These are phyloP conservation scores for Talaromyces nanjingensis DNA, from an alignment of 495 filamentous ascomycete species.

Conservation along the genomic window DNA sequence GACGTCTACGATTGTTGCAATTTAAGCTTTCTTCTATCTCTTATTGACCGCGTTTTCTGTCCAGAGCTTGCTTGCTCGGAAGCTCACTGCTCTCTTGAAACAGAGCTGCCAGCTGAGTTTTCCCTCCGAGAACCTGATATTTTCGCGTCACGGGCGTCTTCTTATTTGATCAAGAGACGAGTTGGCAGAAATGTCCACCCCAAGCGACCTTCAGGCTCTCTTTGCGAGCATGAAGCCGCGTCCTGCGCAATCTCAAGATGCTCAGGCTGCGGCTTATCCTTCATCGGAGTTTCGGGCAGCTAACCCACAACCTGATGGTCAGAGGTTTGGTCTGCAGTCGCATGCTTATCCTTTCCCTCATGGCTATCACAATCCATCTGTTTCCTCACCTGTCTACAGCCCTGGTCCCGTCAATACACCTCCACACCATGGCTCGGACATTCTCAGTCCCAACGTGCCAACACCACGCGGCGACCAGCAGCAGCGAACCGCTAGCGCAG, in stretches of 20 bases:
- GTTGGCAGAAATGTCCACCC: slow-evolving; percentile 45
- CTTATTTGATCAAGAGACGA: slow-evolving; percentile 6
- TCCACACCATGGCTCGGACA: slow-evolving; percentile 42
- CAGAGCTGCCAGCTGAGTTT: slow-evolving; percentile 9
- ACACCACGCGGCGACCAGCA: slow-evolving; percentile 32
- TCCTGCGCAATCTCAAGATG: slow-evolving; percentile 33
- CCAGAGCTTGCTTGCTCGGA: neutral
- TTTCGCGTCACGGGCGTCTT: slow-evolving; percentile 8
- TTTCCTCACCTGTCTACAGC: slow-evolving; percentile 34
- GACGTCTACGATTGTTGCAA: neutral
- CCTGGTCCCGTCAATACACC: slow-evolving; percentile 37
- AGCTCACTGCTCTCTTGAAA: slow-evolving; percentile 10
- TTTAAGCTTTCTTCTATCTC: neutral
- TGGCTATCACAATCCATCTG: slow-evolving; percentile 41
- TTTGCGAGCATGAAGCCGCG: slow-evolving; percentile 40
- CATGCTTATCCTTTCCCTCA: slow-evolving; percentile 19
- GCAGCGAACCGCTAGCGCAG: slow-evolving; percentile 36
- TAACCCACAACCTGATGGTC: slow-evolving; percentile 22
- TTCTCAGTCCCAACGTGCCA: slow-evolving; percentile 40
- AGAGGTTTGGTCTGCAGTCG: slow-evolving; percentile 22
- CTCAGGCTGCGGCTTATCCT: slow-evolving; percentile 24
- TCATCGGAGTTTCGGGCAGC: slow-evolving; percentile 24
- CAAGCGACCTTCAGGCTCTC: slow-evolving; percentile 43
- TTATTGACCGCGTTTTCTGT: neutral
- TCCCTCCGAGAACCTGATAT: neutral